phyloP scores from a whole-genome alignment of 139 green algal genomes.

The Pleodorina starrii region DNA sequence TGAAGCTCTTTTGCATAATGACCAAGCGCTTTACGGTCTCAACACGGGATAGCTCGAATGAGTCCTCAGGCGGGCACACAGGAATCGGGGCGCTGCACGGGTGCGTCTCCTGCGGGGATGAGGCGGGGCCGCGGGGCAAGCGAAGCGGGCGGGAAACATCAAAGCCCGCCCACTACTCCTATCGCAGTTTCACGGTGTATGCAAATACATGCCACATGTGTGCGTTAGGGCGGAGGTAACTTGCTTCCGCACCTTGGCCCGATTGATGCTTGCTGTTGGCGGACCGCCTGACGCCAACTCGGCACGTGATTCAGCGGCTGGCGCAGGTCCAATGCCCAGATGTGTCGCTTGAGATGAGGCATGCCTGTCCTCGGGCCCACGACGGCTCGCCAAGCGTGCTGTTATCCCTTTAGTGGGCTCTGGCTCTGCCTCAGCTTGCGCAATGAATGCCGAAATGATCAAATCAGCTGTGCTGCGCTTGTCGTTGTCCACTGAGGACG shows the following conservation, averaged over 20 bases:
- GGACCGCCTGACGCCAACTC: background rate
- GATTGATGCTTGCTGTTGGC: background rate
- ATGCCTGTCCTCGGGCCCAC: background rate
- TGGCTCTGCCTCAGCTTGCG: background rate
- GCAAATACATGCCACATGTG: background rate
- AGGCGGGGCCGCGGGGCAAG: background rate
- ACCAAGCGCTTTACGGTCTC: background rate
- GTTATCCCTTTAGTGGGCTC: background rate
- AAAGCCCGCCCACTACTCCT: background rate
- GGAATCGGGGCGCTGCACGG: background rate
- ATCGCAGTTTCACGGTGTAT: background rate
- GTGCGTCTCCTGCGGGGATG: background rate
- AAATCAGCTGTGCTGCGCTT: slow-evolving; percentile 10
- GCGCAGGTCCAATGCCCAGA: background rate
- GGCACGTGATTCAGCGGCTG: background rate
- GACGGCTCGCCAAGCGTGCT: background rate
- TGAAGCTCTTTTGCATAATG: background rate
- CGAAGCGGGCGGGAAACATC: background rate
- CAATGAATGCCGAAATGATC: background rate
- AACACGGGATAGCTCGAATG: background rate
- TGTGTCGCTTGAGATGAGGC: background rate
- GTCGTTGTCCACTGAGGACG: background rate
- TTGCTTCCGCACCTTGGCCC: background rate
- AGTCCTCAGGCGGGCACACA: background rate
- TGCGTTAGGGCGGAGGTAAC: background rate